phyloP scores from a whole-genome alignment of 2,329 filamentous ascomycete genomes.

The Xylaria sp. region DNA sequence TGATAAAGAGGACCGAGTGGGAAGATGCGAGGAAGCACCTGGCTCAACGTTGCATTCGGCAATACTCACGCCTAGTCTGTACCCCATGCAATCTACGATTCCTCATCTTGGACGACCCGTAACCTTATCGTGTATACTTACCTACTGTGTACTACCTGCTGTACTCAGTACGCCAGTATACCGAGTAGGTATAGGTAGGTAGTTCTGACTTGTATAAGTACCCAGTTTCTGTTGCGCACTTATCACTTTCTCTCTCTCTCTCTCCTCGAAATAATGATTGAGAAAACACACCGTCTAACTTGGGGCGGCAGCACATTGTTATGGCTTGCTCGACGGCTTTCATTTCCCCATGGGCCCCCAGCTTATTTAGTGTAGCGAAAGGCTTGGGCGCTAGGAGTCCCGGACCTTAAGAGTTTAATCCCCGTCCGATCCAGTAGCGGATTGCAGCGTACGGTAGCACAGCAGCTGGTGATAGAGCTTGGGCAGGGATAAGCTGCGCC shows the following conservation, averaged over 20 bases:
- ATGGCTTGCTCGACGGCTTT: neutral
- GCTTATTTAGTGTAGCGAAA: neutral
- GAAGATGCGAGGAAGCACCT: slow-evolving; percentile 11
- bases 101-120: neutral
- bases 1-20: neutral
- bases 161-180: too few relatives aligned
- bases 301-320: too few relatives aligned
- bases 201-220: too few relatives aligned
- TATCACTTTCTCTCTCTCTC: too few relatives aligned
- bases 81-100: neutral
- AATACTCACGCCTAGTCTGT: slow-evolving; percentile 7
- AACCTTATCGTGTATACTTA: neutral
- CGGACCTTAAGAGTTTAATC: slow-evolving; percentile 4
- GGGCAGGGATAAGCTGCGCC: neutral
- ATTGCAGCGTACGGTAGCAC: neutral
- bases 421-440: neutral
- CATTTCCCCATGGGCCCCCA: slow-evolving; percentile 3
- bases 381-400: neutral
- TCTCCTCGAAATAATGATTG: too few relatives aligned
- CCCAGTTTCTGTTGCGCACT: too few relatives aligned
- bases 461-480: too few relatives aligned
- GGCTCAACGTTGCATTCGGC: slow-evolving; percentile 31
- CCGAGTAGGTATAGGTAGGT: too few relatives aligned
- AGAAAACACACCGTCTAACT: too few relatives aligned
- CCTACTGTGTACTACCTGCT: too few relatives aligned